phyloP scores from a whole-genome alignment of 2,329 filamentous ascomycete genomes.

The Epichloe bromicola region DNA sequence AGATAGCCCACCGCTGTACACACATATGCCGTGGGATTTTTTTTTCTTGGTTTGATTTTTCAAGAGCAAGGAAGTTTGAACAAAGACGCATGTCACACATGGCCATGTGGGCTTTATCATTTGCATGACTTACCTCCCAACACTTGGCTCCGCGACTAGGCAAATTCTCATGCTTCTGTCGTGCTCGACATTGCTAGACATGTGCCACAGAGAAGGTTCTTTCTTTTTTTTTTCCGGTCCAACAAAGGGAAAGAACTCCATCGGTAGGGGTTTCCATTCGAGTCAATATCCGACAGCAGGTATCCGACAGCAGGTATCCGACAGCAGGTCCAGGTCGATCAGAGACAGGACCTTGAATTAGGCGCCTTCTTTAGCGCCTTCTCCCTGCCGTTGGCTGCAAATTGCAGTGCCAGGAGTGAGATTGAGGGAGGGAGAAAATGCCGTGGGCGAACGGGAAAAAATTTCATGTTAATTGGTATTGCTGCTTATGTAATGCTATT shows the following conservation, averaged over 20 bases:
- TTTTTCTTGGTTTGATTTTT: background rate
- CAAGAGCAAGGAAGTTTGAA: too few species aligned
- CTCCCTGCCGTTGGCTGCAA: background rate
- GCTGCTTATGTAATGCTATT: constrained; percentile 2
- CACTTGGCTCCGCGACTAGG: background rate
- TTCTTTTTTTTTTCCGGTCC: too few species aligned
- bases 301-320: too few species aligned
- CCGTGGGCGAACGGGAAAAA: background rate
- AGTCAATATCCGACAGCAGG: background rate
- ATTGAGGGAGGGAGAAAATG: background rate
- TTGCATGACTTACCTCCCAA: too few species aligned
- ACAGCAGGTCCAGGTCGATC: background rate
- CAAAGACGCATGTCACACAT: background rate
- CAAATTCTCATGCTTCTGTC: background rate
- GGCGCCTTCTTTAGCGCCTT: background rate
- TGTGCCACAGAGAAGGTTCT: background rate
- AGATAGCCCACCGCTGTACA: constrained; percentile 43
- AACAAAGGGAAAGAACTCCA: background rate
- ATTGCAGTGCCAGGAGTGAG: background rate
- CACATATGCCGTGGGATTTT: constrained; percentile 38
- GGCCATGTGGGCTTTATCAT: too few species aligned
- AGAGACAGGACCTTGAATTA: background rate
- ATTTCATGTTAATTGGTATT: background rate
- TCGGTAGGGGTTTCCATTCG: background rate
- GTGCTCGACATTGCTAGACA: background rate